Base-by-base conservation (phyloP, 345 rosid genomes). In the Gynandropsis gynandra region DNA sequence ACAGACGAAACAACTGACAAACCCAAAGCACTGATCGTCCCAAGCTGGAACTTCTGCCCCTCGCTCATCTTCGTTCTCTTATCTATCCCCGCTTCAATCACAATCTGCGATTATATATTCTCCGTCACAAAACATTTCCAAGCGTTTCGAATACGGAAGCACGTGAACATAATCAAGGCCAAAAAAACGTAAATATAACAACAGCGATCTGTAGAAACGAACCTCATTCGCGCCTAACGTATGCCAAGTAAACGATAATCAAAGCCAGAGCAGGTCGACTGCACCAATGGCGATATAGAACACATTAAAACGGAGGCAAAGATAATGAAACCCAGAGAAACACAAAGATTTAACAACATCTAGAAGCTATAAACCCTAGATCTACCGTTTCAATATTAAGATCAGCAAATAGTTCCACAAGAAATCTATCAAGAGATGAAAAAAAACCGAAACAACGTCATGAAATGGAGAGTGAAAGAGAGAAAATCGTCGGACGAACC, bases 1-100 rank as follows among this genome's bases (percentile, higher is more conserved):
- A 93, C 99, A 1, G 99, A 93, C n/a, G 99, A 93, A 0, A 83
- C 92, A n/a, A 93, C 99, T 36, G 99, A 93, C 36, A 93, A 67
- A 76, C 85, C 67, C 82, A 93, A 71, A 57, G 99, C 95, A 49
- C 99, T 97, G 19, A 85, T 57, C 7, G 97, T 88, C 56, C 99
- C 99, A 45, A 93, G 69, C 77, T 93, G 99, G 80, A 93, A 85
- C 70, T 68, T 87, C 73, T 74, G 85, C 65, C 77, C 74, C 63
- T 88, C 97, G 56, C 88, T 81, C 97, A 87, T 92, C 67, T 69
- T 80, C 69, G 33, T 50, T 34, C 56, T 45, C 35, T 7, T 36
- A 29, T 43, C 44, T 58, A 29, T 32, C 48, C 52, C 62, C 65
- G 67, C 61, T 66, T 64, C 56, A 72, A 76, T 78, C 85, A 47